Percentiles rank a stretch among this genome's conserved stretches.
These are phyloP conservation scores for Coprinellus aureogranulatus DNA, from an alignment of 768 basidiomycete species.

Conservation along the genomic window DNA sequence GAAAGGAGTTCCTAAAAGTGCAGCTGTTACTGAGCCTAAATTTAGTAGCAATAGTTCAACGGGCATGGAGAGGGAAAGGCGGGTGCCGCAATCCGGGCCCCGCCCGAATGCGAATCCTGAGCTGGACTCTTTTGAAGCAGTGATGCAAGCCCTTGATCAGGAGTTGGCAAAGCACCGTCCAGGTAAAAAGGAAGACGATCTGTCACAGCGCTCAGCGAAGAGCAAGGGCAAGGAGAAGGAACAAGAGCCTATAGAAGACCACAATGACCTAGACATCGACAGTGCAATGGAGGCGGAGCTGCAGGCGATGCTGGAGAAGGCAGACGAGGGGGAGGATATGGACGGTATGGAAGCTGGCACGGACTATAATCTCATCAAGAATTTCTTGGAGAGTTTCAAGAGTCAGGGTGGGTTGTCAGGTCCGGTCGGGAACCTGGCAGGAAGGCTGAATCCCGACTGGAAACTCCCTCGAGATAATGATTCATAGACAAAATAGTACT, in stretches of 20 bases:
- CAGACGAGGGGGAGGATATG: conserved; percentile 51
- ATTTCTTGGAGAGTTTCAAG: conserved; percentile 95
- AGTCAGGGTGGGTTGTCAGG: conserved; percentile 87
- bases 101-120: conserved; percentile 57
- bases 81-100: conserved; percentile 27
- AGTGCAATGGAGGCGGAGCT: conserved; percentile 90
- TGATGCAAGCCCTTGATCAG: conserved; percentile 94
- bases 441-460: conserved; percentile 76
- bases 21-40: conserved; percentile 1
- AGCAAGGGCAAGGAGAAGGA: conserved; percentile 43
- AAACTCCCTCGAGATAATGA: conserved; percentile 19
- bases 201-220: conserved; percentile 4
- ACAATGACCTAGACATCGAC: conserved; percentile 55
- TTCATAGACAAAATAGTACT: background rate
- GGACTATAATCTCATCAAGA: conserved; percentile 93
- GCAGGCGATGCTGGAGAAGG: conserved; percentile 54
- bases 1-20: conserved; percentile 11
- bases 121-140: conserved; percentile 89
- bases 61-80: conserved; percentile 9
- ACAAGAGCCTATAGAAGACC: conserved; percentile 30
- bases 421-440: conserved; percentile 87
- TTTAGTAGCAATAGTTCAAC: background rate
- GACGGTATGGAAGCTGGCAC: conserved; percentile 48
- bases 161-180: conserved; percentile 59
- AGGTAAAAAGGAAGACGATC: conserved; percentile 12